Percentiles rank a stretch among this genome's conserved stretches.
These are phyloP conservation scores for Talaromyces trachyspermus DNA, from an alignment of 495 filamentous ascomycete species.

Conservation along the genomic window DNA sequence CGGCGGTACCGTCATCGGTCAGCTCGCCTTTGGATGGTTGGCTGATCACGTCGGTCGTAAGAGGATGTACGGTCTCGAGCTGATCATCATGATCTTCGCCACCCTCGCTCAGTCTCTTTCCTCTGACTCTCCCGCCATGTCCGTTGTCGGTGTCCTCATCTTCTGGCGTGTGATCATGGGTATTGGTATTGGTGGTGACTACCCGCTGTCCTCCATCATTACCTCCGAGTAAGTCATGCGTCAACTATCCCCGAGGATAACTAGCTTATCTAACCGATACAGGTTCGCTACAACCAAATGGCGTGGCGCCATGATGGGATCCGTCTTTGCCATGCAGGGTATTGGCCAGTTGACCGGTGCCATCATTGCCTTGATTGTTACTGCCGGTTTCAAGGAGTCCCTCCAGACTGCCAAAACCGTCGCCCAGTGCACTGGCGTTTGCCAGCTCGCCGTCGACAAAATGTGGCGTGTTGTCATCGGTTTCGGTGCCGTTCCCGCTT, in stretches of 20 bases:
- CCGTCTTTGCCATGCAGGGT: constrained; percentile 80
- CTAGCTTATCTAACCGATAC: background rate
- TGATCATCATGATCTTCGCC: constrained; percentile 82
- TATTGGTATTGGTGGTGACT: constrained; percentile 79
- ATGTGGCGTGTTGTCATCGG: constrained; percentile 80
- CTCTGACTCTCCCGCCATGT: constrained; percentile 58
- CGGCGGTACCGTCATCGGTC: constrained; percentile 77
- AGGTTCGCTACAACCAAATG: constrained; percentile 77
- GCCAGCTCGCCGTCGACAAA: constrained; percentile 67
- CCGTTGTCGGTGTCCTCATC: constrained; percentile 68
- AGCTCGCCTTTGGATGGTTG: constrained; percentile 72
- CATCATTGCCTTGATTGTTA: constrained; percentile 63
- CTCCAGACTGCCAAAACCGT: constrained; percentile 43
- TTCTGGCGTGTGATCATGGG: constrained; percentile 90
- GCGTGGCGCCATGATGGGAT: constrained; percentile 84
- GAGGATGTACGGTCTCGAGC: constrained; percentile 80
- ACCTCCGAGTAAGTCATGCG: constrained; percentile 58
- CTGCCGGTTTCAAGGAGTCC: constrained; percentile 64
- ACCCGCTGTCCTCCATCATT: constrained; percentile 78
- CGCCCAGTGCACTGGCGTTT: constrained; percentile 53
- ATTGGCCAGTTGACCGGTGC: constrained; percentile 68
- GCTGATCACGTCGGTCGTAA: constrained; percentile 76
- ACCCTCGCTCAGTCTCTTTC: constrained; percentile 70
- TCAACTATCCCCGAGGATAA: constrained; percentile 9
- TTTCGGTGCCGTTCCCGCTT: constrained; percentile 70